phyloP scores from a whole-genome alignment of 371 early-diverging fungal species.

The Gilbertella persicaria region DNA sequence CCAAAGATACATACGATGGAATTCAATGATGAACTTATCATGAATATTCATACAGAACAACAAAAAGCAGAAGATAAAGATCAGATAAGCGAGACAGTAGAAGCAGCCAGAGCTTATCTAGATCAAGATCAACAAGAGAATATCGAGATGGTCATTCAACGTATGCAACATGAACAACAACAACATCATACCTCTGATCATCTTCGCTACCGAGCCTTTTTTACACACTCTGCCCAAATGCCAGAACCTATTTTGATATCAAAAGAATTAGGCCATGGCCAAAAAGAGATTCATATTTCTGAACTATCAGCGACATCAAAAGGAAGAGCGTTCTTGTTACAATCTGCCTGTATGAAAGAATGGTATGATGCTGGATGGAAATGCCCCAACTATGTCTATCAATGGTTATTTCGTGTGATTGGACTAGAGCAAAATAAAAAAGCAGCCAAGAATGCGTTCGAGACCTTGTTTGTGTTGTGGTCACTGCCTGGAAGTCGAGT shows the following conservation, averaged over 20 bases:
- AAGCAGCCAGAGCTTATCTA: slow-evolving; percentile 4
- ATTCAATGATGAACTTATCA: slow-evolving; percentile 10
- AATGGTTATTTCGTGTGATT: slow-evolving; percentile 44
- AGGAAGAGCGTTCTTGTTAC: slow-evolving; percentile 32
- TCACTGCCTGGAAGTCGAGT: slow-evolving; percentile 20
- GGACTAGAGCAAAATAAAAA: slow-evolving; percentile 31
- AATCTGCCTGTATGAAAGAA: slow-evolving; percentile 26
- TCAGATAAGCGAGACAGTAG: neutral
- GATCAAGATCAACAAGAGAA: slow-evolving; percentile 15
- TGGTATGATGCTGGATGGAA: slow-evolving; percentile 41
- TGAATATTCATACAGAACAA: neutral
- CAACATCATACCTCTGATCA: neutral
- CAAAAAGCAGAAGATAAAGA: neutral
- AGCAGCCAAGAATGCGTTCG: slow-evolving; percentile 33
- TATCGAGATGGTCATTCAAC: neutral
- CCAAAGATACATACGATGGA: neutral
- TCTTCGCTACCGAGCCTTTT: slow-evolving; percentile 14
- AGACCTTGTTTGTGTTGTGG: slow-evolving; percentile 34
- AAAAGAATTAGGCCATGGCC: slow-evolving; percentile 2
- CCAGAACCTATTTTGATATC: slow-evolving; percentile 14
- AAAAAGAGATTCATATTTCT: slow-evolving; percentile 30
- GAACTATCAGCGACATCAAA: slow-evolving; percentile 14
- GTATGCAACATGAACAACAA: slow-evolving; percentile 2
- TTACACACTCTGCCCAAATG: slow-evolving; percentile 2
- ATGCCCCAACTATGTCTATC: slow-evolving; percentile 39